Base-by-base conservation (phyloP, 1,284 basidiomycete species). In the Malassezia arunalokei region DNA sequence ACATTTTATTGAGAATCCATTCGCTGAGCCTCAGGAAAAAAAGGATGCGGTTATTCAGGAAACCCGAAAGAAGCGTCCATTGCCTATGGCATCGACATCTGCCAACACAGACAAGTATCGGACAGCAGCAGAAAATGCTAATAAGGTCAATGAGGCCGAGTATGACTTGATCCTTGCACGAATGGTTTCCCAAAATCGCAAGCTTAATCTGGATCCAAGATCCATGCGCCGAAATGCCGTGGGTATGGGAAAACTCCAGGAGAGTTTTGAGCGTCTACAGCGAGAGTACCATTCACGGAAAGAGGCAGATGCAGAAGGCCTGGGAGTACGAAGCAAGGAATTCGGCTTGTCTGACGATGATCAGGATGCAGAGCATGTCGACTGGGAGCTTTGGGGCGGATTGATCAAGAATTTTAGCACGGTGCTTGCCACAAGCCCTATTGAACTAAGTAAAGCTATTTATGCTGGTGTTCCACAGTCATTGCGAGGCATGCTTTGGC, bases 401-500 rank as follows among this genome's bases (percentile, higher is more conserved):
- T 90, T 98, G 6, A 87, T 98, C 15, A 66, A 44, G 35, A 35
- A 47, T 60, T 49, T 59, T 28, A 40, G 15, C 39, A 53, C 42
- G 15, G 47, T 49, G 8, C 42, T 56, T 3, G 75, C 58, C 56
- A 63, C 47, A 51, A 64, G 45, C 43, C 70, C 70, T 0, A 56
- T 61, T 0, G 80, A 85, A 54, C 78, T 99, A 15, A 87, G 87
- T 6, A 79, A 79, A 60, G 92, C 90, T 0, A 98, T 99, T 54
- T 89, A 94, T 65, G 80, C 79, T 51, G 92, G 92, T 1, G 89
- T 99, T 31, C 94, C 91, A 1, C 77, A 82, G 33, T 80, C 83
- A 0, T 74, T 89, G 37, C 81, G 91, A 42, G 91, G 91, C 20
- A 91, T 95, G 83, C 84, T 94, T 76, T 98, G 92, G 92, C 92